phyloP scores from a whole-genome alignment of 306 rosid species.

The Rosa multiflora region DNA sequence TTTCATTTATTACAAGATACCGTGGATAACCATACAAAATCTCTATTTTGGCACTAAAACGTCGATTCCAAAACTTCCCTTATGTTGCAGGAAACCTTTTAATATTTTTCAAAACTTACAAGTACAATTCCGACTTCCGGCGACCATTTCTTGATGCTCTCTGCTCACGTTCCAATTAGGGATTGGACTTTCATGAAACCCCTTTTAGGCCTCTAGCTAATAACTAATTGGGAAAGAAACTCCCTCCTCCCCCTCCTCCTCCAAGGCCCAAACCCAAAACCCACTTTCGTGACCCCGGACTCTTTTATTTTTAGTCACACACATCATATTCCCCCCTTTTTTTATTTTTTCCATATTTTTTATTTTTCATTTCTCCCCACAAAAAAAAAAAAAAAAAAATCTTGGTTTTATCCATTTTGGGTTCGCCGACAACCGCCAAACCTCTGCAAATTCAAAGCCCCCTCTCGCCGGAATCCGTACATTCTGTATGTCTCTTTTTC shows the following conservation, averaged over 20 bases:
- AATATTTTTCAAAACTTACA: too few species aligned
- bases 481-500: neutral
- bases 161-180: too few species aligned
- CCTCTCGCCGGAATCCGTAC: neutral
- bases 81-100: too few species aligned
- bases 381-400: neutral
- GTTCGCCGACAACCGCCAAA: slow-evolving; percentile 27
- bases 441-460: slow-evolving; percentile 14
- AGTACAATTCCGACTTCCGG: too few species aligned
- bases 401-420: slow-evolving; percentile 14
- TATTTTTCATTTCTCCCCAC: neutral
- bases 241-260: neutral
- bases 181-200: too few species aligned
- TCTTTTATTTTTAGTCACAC: slow-evolving; percentile 9
- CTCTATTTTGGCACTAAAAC: too few species aligned
- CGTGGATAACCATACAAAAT: too few species aligned
- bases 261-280: neutral
- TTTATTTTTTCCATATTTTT: neutral
- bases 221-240: neutral
- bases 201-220: neutral
- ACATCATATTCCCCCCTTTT: too few species aligned
- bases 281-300: neutral
- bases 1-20: too few species aligned
- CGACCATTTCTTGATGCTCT: too few species aligned
- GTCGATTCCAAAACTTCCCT: too few species aligned